Percentiles rank a stretch among this genome's conserved stretches.
These are phyloP conservation scores for Acacia confusa DNA, from an alignment of 306 rosid species.

Conservation along the genomic window DNA sequence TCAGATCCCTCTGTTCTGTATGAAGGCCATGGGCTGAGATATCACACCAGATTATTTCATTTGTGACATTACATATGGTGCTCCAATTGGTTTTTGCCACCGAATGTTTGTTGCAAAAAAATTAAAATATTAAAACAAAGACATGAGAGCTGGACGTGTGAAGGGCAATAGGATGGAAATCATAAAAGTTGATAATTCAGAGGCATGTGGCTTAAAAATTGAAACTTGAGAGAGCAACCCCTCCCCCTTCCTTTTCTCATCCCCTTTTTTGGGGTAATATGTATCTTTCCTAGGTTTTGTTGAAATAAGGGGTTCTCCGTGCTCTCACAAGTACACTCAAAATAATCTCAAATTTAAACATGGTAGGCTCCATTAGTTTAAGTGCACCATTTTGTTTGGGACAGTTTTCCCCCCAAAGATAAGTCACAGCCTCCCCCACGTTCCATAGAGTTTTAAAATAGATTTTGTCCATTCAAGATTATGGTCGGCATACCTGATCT, in stretches of 20 bases:
- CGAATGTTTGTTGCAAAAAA: not conserved
- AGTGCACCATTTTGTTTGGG: not conserved
- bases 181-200: not conserved
- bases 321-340: not conserved
- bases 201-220: not conserved
- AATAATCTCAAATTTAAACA: not conserved
- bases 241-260: too few relatives aligned
- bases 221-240: not conserved
- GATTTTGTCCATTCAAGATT: not conserved
- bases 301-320: not conserved
- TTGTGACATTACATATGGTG: not conserved
- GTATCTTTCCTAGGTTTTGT: constrained; percentile 1
- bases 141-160: not conserved
- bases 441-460: not conserved
- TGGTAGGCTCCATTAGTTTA: constrained; percentile 16
- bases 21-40: not conserved
- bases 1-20: not conserved
- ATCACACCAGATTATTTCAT: not conserved
- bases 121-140: not conserved
- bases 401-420: not conserved
- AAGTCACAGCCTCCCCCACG: not conserved
- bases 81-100: not conserved
- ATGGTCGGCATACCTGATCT: not conserved
- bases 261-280: too few relatives aligned
- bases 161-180: not conserved